Base-by-base conservation (phyloP, 176 grass and related monocot genomes). In the Aegilops speltoides region DNA sequence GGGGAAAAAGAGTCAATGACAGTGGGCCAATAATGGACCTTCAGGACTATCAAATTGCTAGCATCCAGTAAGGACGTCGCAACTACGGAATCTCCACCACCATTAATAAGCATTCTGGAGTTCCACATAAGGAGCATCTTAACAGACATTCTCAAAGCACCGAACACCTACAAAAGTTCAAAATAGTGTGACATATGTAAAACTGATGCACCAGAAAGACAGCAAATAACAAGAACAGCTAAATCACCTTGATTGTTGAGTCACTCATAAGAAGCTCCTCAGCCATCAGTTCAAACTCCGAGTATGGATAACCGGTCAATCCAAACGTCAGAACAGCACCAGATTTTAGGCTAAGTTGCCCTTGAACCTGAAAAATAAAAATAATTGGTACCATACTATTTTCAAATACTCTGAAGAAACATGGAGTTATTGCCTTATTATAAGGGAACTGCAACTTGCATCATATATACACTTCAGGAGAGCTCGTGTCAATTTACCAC, bases 231-330 rank as follows among this genome's bases (percentile, higher is more conserved):
- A 83, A 20, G n/a, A 60, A 73, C 56, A 64, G 54, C 36, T 50
- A 65, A 73, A 75, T 62, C 19, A 99, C 97, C 97, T 99, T 97
- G 77, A 99, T 90, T 91, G 89, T 93, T 76, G 94, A 97, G 36
- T 99, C 97, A 59, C 97, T 99, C 97, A 99, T 99, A 81, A 99
- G 91, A 92, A 99, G 97, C 88, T 99, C 97, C 93, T 99, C 94
- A 12, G 97, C 97, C 90, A 99, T 94, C 66, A 99, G 87, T 90
- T 99, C 97, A 79, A 99, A 99, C 78, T 97, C 92, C 0, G 97
- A 99, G 83, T 97, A 99, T 59, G 97, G 97, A 87, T 99, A 99
- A 81, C 54, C 89, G 64, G 87, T 93, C 37, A 99, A 91, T 83
- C 97, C 97, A 91, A 99, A 99, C 62, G 91, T 90, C 82, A 99